Percentiles rank a stretch among this genome's conserved stretches.
phyloP scores from a whole-genome alignment of 306 rosid genomes.

The Ceratonia siliqua region DNA sequence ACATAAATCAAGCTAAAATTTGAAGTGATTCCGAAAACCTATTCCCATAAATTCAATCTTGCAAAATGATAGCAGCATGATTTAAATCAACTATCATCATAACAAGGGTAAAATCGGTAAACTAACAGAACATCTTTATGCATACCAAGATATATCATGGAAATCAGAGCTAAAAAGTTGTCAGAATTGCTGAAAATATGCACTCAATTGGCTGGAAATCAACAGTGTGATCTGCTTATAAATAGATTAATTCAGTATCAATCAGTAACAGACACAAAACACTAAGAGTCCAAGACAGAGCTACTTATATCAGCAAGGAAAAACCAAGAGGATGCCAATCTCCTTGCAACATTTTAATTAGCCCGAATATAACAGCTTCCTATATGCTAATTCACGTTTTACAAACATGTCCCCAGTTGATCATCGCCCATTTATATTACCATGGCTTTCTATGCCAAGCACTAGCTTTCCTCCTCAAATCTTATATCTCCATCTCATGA shows the following conservation, averaged over 20 bases:
- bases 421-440: not conserved
- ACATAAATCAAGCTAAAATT: not conserved
- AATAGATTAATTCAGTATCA: not conserved
- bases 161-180: not conserved
- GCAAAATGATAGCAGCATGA: not conserved
- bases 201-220: not conserved
- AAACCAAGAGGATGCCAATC: constrained; percentile 7
- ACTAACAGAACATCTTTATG: not conserved
- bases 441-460: not conserved
- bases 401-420: not conserved
- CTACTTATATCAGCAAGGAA: not conserved
- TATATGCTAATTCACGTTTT: not conserved
- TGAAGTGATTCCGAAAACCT: not conserved
- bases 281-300: not conserved
- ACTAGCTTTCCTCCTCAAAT: not conserved
- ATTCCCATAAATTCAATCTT: constrained; percentile 15
- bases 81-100: not conserved
- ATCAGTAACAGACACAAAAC: not conserved
- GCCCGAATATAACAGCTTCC: not conserved
- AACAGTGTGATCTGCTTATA: not conserved
- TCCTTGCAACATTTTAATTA: not conserved
- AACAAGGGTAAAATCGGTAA: not conserved
- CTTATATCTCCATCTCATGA: not conserved
- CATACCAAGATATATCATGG: not conserved
- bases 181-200: not conserved